Evolutionary conservation across 768 basidiomycete species (phyloP).

Genomic region (Podaxis sp.): DNA sequence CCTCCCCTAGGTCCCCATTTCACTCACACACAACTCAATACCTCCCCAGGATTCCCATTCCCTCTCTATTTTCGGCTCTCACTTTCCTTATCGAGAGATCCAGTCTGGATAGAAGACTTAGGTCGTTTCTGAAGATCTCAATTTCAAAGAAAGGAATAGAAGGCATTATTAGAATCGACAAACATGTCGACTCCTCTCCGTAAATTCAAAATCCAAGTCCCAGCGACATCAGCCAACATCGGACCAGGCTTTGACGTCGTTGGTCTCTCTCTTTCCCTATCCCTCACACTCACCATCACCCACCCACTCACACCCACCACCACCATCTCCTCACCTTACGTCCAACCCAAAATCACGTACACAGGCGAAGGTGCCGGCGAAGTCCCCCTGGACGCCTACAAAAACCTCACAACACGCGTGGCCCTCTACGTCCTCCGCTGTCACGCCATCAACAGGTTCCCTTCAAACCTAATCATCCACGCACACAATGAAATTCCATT

Average conservation of each 20-base stretch:
- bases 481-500: conserved; percentile 95
- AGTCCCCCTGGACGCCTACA: conserved; percentile 93
- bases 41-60: background rate
- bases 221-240: conserved; percentile 98
- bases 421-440: conserved; percentile 98
- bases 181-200: conserved; percentile 24
- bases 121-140: too few species aligned
- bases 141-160: background rate
- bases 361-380: conserved; percentile 87
- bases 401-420: conserved; percentile 95
- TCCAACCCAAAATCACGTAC: conserved; percentile 69
- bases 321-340: conserved; percentile 31
- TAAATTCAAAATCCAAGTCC: conserved; percentile 75
- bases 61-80: conserved; percentile 5
- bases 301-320: conserved; percentile 79
- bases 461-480: conserved; percentile 71
- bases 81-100: conserved; percentile 3
- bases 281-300: conserved; percentile 53
- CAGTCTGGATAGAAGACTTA: background rate
- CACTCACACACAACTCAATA: background rate
- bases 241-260: conserved; percentile 99
- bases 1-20: background rate
- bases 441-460: conserved; percentile 72
- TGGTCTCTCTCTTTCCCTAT: conserved; percentile 91
- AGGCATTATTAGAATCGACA: background rate